phyloP scores from a whole-genome alignment of 2,329 filamentous ascomycete genomes.

The Botrytis tulipae region DNA sequence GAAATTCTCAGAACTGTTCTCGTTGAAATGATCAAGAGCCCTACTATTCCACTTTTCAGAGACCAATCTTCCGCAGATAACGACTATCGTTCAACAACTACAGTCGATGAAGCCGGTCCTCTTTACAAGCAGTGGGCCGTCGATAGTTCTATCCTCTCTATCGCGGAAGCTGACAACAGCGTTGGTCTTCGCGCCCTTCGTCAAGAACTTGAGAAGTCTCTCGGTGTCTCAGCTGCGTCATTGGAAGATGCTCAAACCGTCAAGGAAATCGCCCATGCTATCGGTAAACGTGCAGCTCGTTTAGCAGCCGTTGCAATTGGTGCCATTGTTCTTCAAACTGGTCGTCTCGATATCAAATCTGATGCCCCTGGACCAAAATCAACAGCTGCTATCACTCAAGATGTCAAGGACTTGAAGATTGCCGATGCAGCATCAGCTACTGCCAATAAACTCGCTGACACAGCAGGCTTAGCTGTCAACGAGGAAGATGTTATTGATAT shows the following conservation, averaged over 20 bases:
- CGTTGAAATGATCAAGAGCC: constrained; percentile 67
- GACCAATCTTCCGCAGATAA: constrained; percentile 72
- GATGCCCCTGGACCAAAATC: constrained; percentile 28
- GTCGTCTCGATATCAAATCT: constrained; percentile 54
- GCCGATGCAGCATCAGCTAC: constrained; percentile 31
- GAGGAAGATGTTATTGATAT: constrained; percentile 75
- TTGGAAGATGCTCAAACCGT: constrained; percentile 85
- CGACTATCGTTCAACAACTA: constrained; percentile 67
- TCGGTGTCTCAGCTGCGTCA: constrained; percentile 73
- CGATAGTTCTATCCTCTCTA: constrained; percentile 86
- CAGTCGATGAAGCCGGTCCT: constrained; percentile 60
- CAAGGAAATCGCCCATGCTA: constrained; percentile 76
- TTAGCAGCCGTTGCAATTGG: constrained; percentile 85
- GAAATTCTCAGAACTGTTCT: constrained; percentile 84
- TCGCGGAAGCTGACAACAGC: constrained; percentile 77
- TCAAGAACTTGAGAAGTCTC: constrained; percentile 71
- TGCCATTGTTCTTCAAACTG: constrained; percentile 78
- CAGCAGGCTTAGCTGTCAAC: constrained; percentile 32
- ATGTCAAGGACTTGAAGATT: constrained; percentile 34
- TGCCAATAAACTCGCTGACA: constrained; percentile 33
- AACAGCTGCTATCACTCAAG: constrained; percentile 30
- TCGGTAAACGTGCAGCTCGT: constrained; percentile 84
- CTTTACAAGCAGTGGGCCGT: constrained; percentile 83
- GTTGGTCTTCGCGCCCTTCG: constrained; percentile 70
- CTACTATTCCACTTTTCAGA: constrained; percentile 68